A percentile compares a stretch with the other conserved stretches of the same genome.
phyloP scores from a whole-genome alignment of 2,329 filamentous ascomycete species.

The Arthroderma sp. region DNA sequence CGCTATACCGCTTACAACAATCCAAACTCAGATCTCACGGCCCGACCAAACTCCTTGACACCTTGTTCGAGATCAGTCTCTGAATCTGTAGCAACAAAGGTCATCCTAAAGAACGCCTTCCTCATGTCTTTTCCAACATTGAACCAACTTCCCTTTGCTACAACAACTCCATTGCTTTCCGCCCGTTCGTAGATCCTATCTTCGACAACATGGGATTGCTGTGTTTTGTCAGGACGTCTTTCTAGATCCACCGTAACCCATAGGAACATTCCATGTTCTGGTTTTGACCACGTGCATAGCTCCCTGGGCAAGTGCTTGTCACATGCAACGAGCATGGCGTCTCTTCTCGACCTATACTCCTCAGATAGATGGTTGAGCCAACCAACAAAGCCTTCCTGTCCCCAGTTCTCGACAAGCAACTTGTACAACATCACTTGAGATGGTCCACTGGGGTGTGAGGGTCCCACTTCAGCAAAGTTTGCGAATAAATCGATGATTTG shows the following conservation, averaged over 20 bases:
- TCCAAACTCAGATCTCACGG: constrained; percentile 1
- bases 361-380: constrained; percentile 17
- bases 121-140: not conserved
- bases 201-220: not conserved
- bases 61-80: not conserved
- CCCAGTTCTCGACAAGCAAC: constrained; percentile 41
- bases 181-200: not conserved
- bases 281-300: constrained; percentile 14
- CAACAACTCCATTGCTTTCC: not conserved
- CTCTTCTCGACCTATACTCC: constrained; percentile 14
- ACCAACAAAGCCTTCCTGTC: constrained; percentile 18
- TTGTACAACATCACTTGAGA: constrained; percentile 69
- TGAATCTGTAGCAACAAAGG: not conserved
- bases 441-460: constrained; percentile 65
- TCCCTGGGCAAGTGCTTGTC: constrained; percentile 13
- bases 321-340: constrained; percentile 17
- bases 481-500: constrained; percentile 66
- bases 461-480: constrained; percentile 63
- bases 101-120: not conserved
- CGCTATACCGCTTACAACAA: too few species aligned
- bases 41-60: not conserved
- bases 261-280: constrained; percentile 16
- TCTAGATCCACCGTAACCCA: not conserved
- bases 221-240: not conserved
- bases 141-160: constrained; percentile 1